Evolutionary conservation across 345 rosid species (phyloP), one percentile per base, ranked within the genome.

Genomic region (Eucalyptus shirleyi): DNA sequence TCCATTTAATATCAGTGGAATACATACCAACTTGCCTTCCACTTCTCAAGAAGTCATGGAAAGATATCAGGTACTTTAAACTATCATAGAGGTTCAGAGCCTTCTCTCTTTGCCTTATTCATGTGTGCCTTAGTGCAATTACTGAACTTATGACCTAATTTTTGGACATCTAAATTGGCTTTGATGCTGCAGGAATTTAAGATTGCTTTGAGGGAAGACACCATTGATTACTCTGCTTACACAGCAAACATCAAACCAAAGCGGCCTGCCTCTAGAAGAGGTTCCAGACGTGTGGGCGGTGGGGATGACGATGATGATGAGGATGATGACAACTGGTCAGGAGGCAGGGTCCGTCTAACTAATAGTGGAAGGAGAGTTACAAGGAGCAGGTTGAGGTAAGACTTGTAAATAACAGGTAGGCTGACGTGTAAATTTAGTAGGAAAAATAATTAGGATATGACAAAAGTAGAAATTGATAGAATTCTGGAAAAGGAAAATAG

Each of bases 171-270:
- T 77, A 23, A 77, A 37, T 40, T 23, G 85, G 47, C 26, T 88
- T 49, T 91, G 44, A 2, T 60, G 85, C 65, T 19, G 72, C 95
- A 98, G 99, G 99, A 98, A 90, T 97, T 95, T 67, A 98, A 98
- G 91, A 95, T 91, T 56, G 99, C 99, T 3, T 92, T 97, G 94
- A 94, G 93, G 92, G 99, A 98, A 91, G 99, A 97, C 90, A 93
- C 99, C 42, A 86, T 96, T 2, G 99, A 98, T 92, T 98, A 94
- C 92, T 88, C 96, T 4, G 92, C 94, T 28, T 98, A 95, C 92
- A 96, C 99, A 62, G 94, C 99, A 50, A 98, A 91, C 92, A 93
- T 96, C 85, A 98, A 98, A 92, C 93, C 97, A 90, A 98, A 97
- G 90, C 96, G 99, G 1, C 95, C 97, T 30, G 90, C 94, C 85